Percentiles rank a stretch among this genome's conserved stretches.
phyloP scores from a whole-genome alignment of 140 eudicot species.

The Ambrosia hybrid region DNA sequence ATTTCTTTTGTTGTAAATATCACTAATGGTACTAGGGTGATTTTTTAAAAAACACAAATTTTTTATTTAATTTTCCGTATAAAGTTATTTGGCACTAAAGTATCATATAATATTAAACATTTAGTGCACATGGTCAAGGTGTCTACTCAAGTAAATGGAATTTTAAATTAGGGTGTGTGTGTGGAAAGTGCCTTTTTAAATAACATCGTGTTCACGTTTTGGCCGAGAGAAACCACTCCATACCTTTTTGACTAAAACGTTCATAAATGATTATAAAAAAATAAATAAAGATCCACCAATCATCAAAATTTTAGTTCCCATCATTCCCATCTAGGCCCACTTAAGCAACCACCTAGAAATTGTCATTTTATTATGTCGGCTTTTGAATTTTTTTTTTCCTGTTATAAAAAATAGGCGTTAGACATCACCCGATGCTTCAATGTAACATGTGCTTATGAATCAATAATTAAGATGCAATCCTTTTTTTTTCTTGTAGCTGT shows the following conservation, averaged over 20 bases:
- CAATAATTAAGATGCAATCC: too few relatives aligned
- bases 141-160: slow-evolving; percentile 31
- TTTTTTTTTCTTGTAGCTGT: too few relatives aligned
- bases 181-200: neutral
- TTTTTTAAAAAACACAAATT: neutral
- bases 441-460: too few relatives aligned
- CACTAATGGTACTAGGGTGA: too few relatives aligned
- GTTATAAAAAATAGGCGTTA: neutral
- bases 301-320: slow-evolving; percentile 30
- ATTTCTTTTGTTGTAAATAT: too few relatives aligned
- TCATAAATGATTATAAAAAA: slow-evolving; percentile 14
- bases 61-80: neutral
- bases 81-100: neutral
- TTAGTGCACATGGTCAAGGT: slow-evolving; percentile 29
- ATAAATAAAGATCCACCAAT: slow-evolving; percentile 1
- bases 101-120: neutral
- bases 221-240: slow-evolving; percentile 31
- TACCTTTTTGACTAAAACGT: slow-evolving; percentile 37
- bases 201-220: slow-evolving; percentile 34
- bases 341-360: slow-evolving; percentile 2
- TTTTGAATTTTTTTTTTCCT: neutral
- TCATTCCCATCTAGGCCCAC: slow-evolving; percentile 24
- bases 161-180: slow-evolving; percentile 15
- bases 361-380: slow-evolving; percentile 9
- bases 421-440: slow-evolving; percentile 1